These are phyloP conservation scores for Euptelea pleiosperma DNA, from an alignment of 164 flowering plant species.

Conservation along the genomic window DNA sequence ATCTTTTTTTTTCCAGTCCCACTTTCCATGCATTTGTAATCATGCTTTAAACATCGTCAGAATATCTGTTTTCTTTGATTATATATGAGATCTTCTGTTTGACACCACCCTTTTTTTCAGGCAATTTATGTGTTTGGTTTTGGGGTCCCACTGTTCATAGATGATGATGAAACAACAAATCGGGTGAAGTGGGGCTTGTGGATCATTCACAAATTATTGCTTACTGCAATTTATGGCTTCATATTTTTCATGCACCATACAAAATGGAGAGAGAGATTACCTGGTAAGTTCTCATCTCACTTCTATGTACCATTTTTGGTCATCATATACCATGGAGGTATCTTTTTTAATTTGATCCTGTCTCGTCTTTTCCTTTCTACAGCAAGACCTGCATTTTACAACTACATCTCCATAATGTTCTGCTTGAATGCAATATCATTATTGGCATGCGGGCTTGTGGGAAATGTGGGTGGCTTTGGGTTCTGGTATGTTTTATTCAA, in stretches of 20 bases:
- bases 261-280: constrained; percentile 85
- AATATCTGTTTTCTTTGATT: no score
- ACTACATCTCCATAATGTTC: constrained; percentile 63
- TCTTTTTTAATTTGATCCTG: neutral
- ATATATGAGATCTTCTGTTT: no score
- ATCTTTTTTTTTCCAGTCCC: no score
- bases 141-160: constrained; percentile 75
- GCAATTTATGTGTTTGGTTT: constrained; percentile 73
- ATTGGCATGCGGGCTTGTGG: constrained; percentile 51
- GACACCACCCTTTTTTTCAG: constrained; percentile 31
- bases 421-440: constrained; percentile 44
- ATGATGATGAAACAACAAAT: constrained; percentile 33
- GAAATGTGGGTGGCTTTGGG: constrained; percentile 58
- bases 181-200: constrained; percentile 67
- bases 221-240: constrained; percentile 61
- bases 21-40: no score
- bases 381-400: constrained; percentile 84
- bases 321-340: no score
- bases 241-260: constrained; percentile 70
- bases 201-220: constrained; percentile 60
- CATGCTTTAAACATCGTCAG: no score
- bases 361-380: constrained; percentile 26
- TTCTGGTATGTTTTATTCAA: constrained; percentile 44
- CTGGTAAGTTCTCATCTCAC: constrained; percentile 43
- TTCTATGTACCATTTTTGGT: neutral